phyloP scores from a whole-genome alignment of 768 basidiomycete genomes.

The Phlebiopsis gigantea region DNA sequence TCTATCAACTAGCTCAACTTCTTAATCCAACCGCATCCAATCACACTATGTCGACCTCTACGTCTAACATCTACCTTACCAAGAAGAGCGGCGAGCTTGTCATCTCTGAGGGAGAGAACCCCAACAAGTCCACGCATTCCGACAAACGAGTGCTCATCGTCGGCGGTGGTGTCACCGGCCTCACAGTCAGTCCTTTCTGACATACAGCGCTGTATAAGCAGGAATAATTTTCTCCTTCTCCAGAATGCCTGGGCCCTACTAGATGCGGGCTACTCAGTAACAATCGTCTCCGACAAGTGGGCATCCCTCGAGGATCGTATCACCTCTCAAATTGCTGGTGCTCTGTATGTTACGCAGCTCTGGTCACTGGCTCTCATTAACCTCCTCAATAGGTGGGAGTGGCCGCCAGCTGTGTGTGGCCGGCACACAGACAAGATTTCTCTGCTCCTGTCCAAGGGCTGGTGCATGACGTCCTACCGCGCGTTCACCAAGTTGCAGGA shows the following conservation, averaged over 20 bases:
- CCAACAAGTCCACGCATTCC: neutral
- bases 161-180: conserved; percentile 21
- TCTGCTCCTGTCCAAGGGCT: conserved; percentile 29
- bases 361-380: neutral
- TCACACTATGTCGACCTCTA: conserved; percentile 8
- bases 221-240: neutral
- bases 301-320: conserved; percentile 15
- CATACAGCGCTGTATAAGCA: neutral
- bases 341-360: conserved; percentile 19
- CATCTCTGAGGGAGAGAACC: conserved; percentile 7
- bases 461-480: conserved; percentile 34
- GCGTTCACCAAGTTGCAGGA: conserved; percentile 22
- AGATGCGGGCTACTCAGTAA: conserved; percentile 32
- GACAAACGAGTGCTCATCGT: conserved; percentile 15
- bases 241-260: conserved; percentile 27
- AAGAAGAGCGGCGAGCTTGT: conserved; percentile 11
- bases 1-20: too few relatives aligned
- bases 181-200: conserved; percentile 3
- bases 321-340: conserved; percentile 20
- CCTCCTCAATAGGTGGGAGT: conserved; percentile 29
- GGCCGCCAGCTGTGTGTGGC: conserved; percentile 35
- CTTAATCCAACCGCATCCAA: too few relatives aligned
- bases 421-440: conserved; percentile 33
- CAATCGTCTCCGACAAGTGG: conserved; percentile 25
- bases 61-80: conserved; percentile 11